phyloP scores from a whole-genome alignment of 148 eudicot species.

The Salicornia ramosissima region DNA sequence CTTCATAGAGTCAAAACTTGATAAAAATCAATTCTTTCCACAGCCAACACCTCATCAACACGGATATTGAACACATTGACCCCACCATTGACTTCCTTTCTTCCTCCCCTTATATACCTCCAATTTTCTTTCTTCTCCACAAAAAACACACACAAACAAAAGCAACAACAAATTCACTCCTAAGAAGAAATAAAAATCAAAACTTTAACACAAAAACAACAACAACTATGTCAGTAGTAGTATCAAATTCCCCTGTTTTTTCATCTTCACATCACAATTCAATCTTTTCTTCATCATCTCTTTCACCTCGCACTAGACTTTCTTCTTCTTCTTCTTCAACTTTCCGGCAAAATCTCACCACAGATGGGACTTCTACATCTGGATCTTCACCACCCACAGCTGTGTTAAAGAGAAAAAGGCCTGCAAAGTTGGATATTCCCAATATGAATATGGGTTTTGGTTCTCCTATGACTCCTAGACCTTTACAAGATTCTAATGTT shows the following conservation, averaged over 20 bases:
- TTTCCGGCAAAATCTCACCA: conserved; percentile 22
- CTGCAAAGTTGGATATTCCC: conserved; percentile 67
- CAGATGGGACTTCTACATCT: conserved; percentile 22
- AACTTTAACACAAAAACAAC: too few relatives aligned
- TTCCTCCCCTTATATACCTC: neutral
- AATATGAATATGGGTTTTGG: conserved; percentile 30
- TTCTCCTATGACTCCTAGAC: conserved; percentile 23
- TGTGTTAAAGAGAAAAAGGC: conserved; percentile 68
- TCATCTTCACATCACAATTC: conserved; percentile 41
- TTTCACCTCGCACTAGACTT: conserved; percentile 28
- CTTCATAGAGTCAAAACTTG: conserved; percentile 2
- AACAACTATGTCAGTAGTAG: conserved; percentile 36
- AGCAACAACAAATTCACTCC: neutral
- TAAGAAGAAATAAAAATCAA: neutral
- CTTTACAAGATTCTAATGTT: conserved; percentile 27
- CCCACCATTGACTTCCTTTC: conserved; percentile 4
- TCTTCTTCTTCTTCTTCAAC: conserved; percentile 26
- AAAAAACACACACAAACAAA: neutral
- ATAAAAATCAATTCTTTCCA: neutral
- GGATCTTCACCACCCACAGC: conserved; percentile 33
- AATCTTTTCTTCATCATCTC: conserved; percentile 25
- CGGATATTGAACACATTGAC: conserved; percentile 12
- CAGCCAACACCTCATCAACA: conserved; percentile 12
- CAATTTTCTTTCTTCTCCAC: neutral
- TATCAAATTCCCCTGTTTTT: conserved; percentile 66